Percentiles rank a stretch among this genome's conserved stretches.
Evolutionary conservation across 805 yeast genomes (phyloP).

Genomic region (Saccharomycopsis fodiens): DNA sequence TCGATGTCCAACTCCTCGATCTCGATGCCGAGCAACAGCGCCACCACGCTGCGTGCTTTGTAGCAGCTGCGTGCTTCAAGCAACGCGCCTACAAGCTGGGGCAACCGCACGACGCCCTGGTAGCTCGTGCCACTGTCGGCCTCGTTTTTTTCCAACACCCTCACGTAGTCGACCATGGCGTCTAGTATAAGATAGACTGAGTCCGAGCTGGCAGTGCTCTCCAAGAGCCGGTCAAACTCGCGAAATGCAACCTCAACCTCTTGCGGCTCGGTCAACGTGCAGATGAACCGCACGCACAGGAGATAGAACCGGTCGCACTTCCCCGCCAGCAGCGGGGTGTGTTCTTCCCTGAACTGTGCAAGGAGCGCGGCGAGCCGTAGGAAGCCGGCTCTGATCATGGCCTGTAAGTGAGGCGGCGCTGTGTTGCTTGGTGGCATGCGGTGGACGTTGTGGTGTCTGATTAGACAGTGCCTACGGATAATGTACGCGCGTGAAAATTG

Average conservation of each 20-base stretch:
- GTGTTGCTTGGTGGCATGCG: neutral
- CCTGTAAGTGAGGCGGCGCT: neutral
- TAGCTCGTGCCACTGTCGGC: too few species aligned
- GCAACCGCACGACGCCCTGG: neutral
- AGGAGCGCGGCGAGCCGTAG: neutral
- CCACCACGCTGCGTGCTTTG: constrained; percentile 5
- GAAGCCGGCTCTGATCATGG: neutral
- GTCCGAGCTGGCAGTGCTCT: neutral
- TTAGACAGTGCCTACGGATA: too few species aligned
- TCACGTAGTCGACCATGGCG: neutral
- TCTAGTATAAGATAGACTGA: constrained; percentile 1
- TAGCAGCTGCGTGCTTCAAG: constrained; percentile 6
- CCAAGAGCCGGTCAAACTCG: neutral
- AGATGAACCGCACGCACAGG: neutral
- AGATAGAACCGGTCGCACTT: constrained; percentile 1
- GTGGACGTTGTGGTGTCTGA: too few species aligned
- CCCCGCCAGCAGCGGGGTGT: neutral
- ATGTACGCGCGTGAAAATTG: too few species aligned
- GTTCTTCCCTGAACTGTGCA: neutral
- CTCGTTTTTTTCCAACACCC: neutral
- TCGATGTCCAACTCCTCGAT: neutral
- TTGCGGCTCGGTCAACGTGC: neutral
- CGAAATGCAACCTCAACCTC: neutral
- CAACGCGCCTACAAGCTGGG: neutral
- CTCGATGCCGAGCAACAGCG: constrained; percentile 2